Evolutionary conservation across 176 grass and related monocot species (phyloP), one percentile per base, ranked within the genome.

Genomic region (Carex pumila): DNA sequence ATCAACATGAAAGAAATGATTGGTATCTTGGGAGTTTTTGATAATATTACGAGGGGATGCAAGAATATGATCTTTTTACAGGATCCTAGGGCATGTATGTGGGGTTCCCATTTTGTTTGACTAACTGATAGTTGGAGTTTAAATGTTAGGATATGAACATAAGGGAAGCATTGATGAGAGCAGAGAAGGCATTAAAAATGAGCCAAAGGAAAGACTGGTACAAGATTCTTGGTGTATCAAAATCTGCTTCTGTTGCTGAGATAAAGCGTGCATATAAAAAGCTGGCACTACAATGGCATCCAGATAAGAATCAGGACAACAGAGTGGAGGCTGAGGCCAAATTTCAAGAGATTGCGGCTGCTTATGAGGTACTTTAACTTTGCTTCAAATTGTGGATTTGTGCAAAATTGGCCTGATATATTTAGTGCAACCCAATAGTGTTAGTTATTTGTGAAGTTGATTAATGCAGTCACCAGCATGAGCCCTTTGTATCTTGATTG

Each of bases 171-270:
- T 84, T 93, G 81, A 91, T 88, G 95, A 91, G 83, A 86, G 95
- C 95, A 75, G 95, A 98, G 85, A 98, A 90, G 61, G 87, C 90
- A 80, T 88, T 98, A 8, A 94, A 98, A 87, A 63, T 98, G 81
- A 98, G 95, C 89, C 90, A 98, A 90, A 85, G 95, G 54, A 94
- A 95, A 90, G 95, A 98, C 59, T 95, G 95, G 95, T 98, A 94
- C 85, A 98, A 93, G 76, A 89, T 95, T 52, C 92, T 98, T 64
- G 91, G 91, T 25, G 18, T 98, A 83, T 91, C 95, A 54, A 98
- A 91, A 82, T 95, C 92, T 55, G 84, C 95, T 87, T 89, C 87
- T 36, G 73, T 88, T 49, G 90, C 91, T 1, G 95, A 98, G 74
- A 98, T 98, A 59, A 98, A 98, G 81, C 92, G 92, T 53, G 92